Conservation (phyloP, 495 filamentous ascomycete species). For the Xylaria telfairii region DNA sequence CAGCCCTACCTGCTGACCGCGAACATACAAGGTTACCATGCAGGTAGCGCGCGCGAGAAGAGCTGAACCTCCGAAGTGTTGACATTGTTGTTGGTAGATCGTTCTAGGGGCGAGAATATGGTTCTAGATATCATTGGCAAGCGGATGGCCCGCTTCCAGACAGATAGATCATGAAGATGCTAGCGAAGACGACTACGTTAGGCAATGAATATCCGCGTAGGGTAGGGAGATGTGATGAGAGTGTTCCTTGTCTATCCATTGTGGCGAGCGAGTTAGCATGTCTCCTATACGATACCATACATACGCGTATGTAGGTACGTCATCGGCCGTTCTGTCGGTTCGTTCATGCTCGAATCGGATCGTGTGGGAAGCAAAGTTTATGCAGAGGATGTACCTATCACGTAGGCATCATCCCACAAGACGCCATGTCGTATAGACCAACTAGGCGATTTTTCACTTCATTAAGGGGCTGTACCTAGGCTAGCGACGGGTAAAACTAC, state of each 20-base stretch:
- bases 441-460: neutral
- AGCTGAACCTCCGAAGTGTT: neutral
- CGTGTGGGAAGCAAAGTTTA: neutral
- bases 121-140: constrained; percentile 2
- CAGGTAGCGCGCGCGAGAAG: neutral
- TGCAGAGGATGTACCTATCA: neutral
- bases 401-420: neutral
- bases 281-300: neutral
- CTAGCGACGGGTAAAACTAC: neutral
- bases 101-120: neutral
- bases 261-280: neutral
- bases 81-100: neutral
- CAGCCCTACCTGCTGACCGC: neutral
- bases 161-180: neutral
- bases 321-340: neutral
- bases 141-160: constrained; percentile 17
- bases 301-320: neutral
- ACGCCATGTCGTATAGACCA: neutral
- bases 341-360: constrained; percentile 10
- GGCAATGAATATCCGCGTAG: neutral
- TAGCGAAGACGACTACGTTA: neutral
- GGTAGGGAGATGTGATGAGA: neutral
- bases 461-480: neutral
- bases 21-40: neutral
- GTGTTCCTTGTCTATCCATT: neutral